These are phyloP conservation scores for Lodderomyces metapsilosis DNA, from an alignment of 1,139 yeast species.

Conservation along the genomic window DNA sequence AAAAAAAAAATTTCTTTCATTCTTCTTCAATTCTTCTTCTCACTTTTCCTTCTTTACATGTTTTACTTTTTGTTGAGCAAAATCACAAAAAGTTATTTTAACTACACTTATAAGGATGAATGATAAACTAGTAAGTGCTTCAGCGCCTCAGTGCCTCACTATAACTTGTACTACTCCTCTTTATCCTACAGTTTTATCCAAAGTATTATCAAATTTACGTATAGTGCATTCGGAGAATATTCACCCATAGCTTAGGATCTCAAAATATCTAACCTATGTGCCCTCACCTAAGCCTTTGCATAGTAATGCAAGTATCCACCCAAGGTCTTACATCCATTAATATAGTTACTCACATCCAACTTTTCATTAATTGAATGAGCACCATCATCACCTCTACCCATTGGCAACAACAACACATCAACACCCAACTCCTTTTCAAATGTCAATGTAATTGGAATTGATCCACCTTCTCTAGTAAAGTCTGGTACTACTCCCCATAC, in stretches of 20 bases:
- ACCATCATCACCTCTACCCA: constrained; percentile 99
- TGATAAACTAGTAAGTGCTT: no score
- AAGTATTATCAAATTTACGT: no score
- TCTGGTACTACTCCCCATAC: constrained; percentile 97
- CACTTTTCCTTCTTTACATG: no score
- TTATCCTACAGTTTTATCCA: no score
- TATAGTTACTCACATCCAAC: constrained; percentile 81
- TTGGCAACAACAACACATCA: constrained; percentile 84
- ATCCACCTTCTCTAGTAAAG: constrained; percentile 97
- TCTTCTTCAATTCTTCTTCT: background rate
- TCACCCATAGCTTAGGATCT: no score
- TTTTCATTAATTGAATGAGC: constrained; percentile 98
- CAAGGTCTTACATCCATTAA: constrained; percentile 90
- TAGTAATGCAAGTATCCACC: constrained; percentile 92
- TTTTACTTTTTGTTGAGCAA: no score
- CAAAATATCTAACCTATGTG: background rate
- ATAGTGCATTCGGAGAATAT: no score
- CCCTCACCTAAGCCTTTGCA: constrained; percentile 21
- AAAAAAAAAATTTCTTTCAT: background rate
- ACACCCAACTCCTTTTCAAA: constrained; percentile 86
- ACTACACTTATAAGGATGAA: no score
- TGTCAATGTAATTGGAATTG: constrained; percentile 92
- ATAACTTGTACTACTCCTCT: no score
- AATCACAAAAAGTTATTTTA: no score
- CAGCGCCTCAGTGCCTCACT: no score